Percentiles rank a stretch among this genome's conserved stretches.
Evolutionary conservation across 2,329 filamentous ascomycete species (phyloP).

Genomic region (Colletotrichum sublineola): DNA sequence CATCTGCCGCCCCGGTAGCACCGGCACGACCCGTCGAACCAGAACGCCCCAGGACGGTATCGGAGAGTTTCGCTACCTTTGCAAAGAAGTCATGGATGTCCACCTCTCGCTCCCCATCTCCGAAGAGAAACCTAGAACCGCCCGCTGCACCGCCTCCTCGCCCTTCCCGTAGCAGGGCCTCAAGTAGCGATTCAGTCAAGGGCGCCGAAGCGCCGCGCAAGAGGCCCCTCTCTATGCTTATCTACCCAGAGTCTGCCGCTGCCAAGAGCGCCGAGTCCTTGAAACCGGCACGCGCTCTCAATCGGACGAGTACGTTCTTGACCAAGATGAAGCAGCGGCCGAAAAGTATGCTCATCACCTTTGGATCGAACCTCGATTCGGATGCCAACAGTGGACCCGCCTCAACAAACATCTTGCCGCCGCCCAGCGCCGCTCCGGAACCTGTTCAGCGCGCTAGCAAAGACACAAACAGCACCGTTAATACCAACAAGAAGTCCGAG

Average conservation of each 20-base stretch:
- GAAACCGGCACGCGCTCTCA: slow-evolving; percentile 55
- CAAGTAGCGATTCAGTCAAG: slow-evolving; percentile 41
- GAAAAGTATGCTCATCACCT: slow-evolving; percentile 57
- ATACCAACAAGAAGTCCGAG: slow-evolving; percentile 13
- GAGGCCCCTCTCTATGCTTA: slow-evolving; percentile 48
- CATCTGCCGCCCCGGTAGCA: slow-evolving; percentile 29
- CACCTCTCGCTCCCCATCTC: slow-evolving; percentile 63
- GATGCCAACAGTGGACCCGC: slow-evolving; percentile 59
- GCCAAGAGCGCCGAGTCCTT: slow-evolving; percentile 54
- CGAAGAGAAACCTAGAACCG: slow-evolving; percentile 51
- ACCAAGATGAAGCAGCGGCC: slow-evolving; percentile 65
- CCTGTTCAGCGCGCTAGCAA: slow-evolving; percentile 22
- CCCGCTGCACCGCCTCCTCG: slow-evolving; percentile 42
- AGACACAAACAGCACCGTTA: slow-evolving; percentile 16
- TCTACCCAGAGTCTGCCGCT: slow-evolving; percentile 46
- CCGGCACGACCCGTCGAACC: slow-evolving; percentile 45
- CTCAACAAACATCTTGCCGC: slow-evolving; percentile 60
- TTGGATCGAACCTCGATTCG: slow-evolving; percentile 53
- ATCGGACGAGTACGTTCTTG: slow-evolving; percentile 63
- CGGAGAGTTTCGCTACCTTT: slow-evolving; percentile 64
- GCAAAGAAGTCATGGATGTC: slow-evolving; percentile 66
- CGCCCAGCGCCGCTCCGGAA: slow-evolving; percentile 50
- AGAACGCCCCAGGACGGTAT: slow-evolving; percentile 55
- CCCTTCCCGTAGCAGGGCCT: slow-evolving; percentile 29
- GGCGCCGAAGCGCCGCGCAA: slow-evolving; percentile 51